A percentile compares a stretch with the other conserved stretches of the same genome.
These are phyloP conservation scores for Cylindrotheca fusiformis DNA, from an alignment of 108 stramenopile species.

Conservation along the genomic window DNA sequence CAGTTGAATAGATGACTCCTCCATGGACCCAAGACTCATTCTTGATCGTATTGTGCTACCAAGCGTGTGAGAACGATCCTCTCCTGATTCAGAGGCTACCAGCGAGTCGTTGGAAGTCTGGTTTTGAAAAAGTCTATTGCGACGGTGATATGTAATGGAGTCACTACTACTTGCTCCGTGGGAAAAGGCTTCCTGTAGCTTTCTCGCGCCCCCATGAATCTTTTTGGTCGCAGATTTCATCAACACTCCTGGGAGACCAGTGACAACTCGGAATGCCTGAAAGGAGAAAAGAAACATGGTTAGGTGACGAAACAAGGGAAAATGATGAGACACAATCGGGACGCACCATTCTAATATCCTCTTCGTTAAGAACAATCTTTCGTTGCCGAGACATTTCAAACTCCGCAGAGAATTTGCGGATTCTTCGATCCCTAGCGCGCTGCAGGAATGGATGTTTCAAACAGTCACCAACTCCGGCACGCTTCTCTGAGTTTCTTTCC, in stretches of 20 bases:
- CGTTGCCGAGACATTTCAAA: slow-evolving; percentile 22
- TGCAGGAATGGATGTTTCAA: slow-evolving; percentile 70
- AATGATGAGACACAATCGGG: neutral
- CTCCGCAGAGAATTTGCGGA: slow-evolving; percentile 30
- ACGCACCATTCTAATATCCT: slow-evolving; percentile 25
- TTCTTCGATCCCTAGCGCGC: slow-evolving; percentile 49
- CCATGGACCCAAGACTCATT: neutral
- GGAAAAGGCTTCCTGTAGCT: slow-evolving; percentile 30
- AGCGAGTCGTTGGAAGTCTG: neutral
- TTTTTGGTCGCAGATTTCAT: slow-evolving; percentile 34
- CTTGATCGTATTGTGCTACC: neutral
- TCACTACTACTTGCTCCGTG: slow-evolving; percentile 7
- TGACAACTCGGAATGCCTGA: slow-evolving; percentile 47
- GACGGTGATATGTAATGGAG: neutral
- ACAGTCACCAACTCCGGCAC: slow-evolving; percentile 85
- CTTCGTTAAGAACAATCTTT: slow-evolving; percentile 35
- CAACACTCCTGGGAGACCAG: slow-evolving; percentile 35
- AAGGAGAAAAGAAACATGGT: neutral
- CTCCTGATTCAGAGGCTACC: neutral
- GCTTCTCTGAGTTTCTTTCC: slow-evolving; percentile 59
- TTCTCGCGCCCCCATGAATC: slow-evolving; percentile 15
- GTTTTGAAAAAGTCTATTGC: neutral
- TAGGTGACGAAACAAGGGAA: neutral
- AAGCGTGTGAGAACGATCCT: neutral
- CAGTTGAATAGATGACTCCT: neutral